Percentiles rank a stretch among this genome's conserved stretches.
Conservation (phyloP, 208 protist genomes). For the Trypanosoma avium region DNA sequence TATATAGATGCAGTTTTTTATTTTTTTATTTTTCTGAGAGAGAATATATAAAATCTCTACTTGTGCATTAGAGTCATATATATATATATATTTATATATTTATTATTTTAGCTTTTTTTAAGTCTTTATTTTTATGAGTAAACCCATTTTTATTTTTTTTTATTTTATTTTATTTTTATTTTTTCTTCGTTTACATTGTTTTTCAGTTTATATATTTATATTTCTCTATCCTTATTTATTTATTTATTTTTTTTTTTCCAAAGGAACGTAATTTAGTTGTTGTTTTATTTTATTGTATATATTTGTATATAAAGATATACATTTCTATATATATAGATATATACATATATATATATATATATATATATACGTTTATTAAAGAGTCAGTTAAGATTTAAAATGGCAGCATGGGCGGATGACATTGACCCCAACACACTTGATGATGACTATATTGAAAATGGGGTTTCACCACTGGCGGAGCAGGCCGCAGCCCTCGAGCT, state of each 20-base stretch:
- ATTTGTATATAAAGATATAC: constrained; percentile 9
- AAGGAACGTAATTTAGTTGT: too few species aligned
- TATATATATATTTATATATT: neutral
- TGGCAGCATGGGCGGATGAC: constrained; percentile 49
- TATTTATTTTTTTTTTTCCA: neutral
- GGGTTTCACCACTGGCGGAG: neutral
- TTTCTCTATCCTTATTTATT: neutral
- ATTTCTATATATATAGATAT: neutral
- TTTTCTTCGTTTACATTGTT: too few species aligned
- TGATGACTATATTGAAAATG: constrained; percentile 1
- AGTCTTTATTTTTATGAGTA: too few species aligned
- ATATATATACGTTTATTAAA: constrained; percentile 33
- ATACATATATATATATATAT: constrained; percentile 2
- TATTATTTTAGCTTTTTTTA: neutral
- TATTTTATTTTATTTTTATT: too few species aligned
- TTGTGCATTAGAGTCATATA: too few species aligned
- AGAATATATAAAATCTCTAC: too few species aligned
- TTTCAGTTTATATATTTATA: too few species aligned
- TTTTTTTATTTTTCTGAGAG: too few species aligned
- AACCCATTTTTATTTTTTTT: too few species aligned
- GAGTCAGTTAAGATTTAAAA: constrained; percentile 37
- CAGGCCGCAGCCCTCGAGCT: constrained; percentile 31
- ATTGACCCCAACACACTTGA: constrained; percentile 37
- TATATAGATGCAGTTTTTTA: neutral
- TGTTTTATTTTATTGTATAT: neutral